A percentile compares a stretch with the other conserved stretches of the same genome.
These are phyloP conservation scores for Pneumocystis wakefieldiae DNA, from an alignment of 1,139 yeast species.

Conservation along the genomic window DNA sequence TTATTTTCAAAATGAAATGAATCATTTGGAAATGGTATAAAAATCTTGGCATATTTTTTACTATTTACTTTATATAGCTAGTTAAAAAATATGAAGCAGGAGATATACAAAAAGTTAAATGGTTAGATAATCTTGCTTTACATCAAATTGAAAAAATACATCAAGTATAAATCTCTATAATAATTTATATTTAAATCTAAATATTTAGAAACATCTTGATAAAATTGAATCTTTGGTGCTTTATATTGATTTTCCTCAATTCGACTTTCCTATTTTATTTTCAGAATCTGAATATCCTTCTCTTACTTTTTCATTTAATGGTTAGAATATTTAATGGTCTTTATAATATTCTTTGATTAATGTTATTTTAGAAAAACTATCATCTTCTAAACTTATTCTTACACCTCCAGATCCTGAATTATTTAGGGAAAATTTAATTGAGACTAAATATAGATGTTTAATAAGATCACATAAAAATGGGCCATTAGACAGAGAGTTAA, in stretches of 20 bases:
- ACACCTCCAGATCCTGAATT: slow-evolving; percentile 54
- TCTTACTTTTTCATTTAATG: slow-evolving; percentile 4
- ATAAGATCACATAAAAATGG: slow-evolving; percentile 72
- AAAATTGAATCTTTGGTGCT: slow-evolving; percentile 31
- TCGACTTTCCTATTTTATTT: slow-evolving; percentile 69
- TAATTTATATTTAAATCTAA: neutral
- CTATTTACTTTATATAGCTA: slow-evolving; percentile 18
- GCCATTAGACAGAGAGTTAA: slow-evolving; percentile 64
- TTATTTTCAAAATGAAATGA: slow-evolving; percentile 22
- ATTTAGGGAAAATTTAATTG: slow-evolving; percentile 61
- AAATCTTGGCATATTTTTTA: neutral
- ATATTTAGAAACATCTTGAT: neutral
- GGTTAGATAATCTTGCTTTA: slow-evolving; percentile 63
- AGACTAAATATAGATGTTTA: slow-evolving; percentile 65
- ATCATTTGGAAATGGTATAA: slow-evolving; percentile 31
- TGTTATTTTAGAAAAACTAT: slow-evolving; percentile 14
- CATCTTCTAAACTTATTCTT: slow-evolving; percentile 28
- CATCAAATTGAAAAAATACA: slow-evolving; percentile 39
- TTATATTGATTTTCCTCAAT: slow-evolving; percentile 56
- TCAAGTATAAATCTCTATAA: slow-evolving; percentile 17
- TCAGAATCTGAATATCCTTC: slow-evolving; percentile 40
- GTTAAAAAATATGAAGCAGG: slow-evolving; percentile 57
- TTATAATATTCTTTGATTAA: slow-evolving; percentile 15
- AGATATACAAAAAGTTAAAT: slow-evolving; percentile 43
- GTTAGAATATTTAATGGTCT: neutral